Base-by-base conservation (phyloP, 768 basidiomycete genomes). In the Rhodotorula paludigena region DNA sequence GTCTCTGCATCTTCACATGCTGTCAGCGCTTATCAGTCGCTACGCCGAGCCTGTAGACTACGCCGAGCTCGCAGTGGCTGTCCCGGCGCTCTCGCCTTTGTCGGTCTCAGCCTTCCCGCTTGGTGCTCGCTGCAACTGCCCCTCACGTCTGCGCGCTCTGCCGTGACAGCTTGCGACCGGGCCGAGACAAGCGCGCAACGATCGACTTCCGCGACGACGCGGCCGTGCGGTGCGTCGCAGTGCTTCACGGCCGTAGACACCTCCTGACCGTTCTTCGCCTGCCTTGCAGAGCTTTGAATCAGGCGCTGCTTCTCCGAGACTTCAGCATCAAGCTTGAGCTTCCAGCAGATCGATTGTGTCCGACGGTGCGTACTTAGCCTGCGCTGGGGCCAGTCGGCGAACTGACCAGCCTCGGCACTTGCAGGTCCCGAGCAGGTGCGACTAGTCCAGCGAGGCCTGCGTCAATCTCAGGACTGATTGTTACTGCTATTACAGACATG, bases 281-380 rank as follows among this genome's bases (percentile, higher is more conserved):
- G 10, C 39, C 32, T 23, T 9, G 5, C 73, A 91, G 93, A 74
- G 82, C 84, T 33, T 79, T 96, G 70, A 94, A 92, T 3, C 81
- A 86, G 70, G 89, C 89, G 0, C 81, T 96, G n/a, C 81, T 94
- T 38, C 79, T 82, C 68, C 82, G 86, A 28, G 90, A 94, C 78
- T 94, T 92, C 74, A 77, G 80, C 1, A 75, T 96, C 39, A 78
- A 79, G 28, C 71, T 94, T 0, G 73, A 79, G 6, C 78, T 96
- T 14, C 89, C 89, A 1, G 75, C 80, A 1, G 84, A 90, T 77
- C 80, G 92, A 56, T 78, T 96, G 5, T 94, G 92, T 77, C 93
- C 93, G 35, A 89, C 93, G 1, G 92, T 94, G 3, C 42, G 65
- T 30, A 21, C 49, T 4, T 2, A 21, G 28, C 30, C 5, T 7